phyloP scores from a whole-genome alignment of 108 stramenopile genomes.

The Aurantiochytrium sp. region DNA sequence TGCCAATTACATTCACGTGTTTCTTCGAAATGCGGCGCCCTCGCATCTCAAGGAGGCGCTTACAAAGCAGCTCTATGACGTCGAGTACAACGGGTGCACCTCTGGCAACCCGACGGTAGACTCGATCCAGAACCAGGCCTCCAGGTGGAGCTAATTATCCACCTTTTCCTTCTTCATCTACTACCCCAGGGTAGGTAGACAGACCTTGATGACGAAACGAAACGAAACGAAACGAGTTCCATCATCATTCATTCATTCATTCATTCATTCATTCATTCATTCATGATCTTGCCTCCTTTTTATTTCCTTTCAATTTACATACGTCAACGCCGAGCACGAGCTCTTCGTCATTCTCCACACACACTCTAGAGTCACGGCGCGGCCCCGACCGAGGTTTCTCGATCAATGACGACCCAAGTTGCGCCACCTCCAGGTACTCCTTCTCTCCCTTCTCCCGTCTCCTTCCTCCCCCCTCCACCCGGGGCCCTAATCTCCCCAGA shows the following conservation, averaged over 20 bases:
- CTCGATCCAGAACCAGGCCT: background rate
- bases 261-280: background rate
- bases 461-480: no score
- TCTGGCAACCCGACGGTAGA: background rate
- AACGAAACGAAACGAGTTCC: background rate
- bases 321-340: no score
- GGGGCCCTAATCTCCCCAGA: no score
- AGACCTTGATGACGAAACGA: background rate
- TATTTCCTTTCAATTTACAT: no score
- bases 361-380: no score
- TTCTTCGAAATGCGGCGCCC: slow-evolving; percentile 36
- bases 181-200: background rate
- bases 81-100: background rate
- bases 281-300: background rate
- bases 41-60: background rate
- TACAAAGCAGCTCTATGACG: background rate
- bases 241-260: background rate
- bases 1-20: slow-evolving; percentile 44
- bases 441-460: no score
- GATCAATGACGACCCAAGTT: no score
- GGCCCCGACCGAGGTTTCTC: no score
- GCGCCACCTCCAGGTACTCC: no score
- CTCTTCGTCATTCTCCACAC: no score
- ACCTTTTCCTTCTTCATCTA: background rate
- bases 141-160: background rate